phyloP scores from a whole-genome alignment of 768 basidiomycete species.

The Phaffia australis region DNA sequence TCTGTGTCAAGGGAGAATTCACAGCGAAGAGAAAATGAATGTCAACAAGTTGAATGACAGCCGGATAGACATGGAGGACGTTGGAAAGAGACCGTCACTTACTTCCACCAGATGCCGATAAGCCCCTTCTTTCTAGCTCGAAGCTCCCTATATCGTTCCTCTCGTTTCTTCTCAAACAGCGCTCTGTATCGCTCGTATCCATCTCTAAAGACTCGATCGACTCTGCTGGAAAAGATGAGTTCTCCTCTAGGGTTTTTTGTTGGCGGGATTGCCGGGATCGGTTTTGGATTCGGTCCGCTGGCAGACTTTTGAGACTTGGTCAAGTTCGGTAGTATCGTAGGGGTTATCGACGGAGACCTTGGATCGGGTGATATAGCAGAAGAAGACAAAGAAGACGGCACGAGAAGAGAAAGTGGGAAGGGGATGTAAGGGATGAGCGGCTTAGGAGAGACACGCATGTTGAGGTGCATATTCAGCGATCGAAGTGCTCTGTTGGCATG shows the following conservation, averaged over 20 bases:
- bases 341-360: neutral
- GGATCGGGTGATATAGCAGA: neutral
- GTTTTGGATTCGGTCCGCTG: constrained; percentile 34
- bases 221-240: constrained; percentile 84
- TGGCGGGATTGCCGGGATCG: constrained; percentile 75
- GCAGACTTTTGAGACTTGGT: neutral
- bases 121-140: constrained; percentile 16
- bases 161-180: constrained; percentile 68
- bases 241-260: constrained; percentile 85
- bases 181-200: constrained; percentile 83
- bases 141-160: constrained; percentile 48
- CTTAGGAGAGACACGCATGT: constrained; percentile 66
- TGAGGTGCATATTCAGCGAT: constrained; percentile 92
- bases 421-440: constrained; percentile 34
- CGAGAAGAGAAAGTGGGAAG: constrained; percentile 34
- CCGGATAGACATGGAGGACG: no score
- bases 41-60: no score
- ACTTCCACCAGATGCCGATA: constrained; percentile 15
- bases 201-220: constrained; percentile 71
- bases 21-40: no score
- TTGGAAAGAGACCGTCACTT: neutral
- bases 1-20: no score
- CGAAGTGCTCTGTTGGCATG: constrained; percentile 87
- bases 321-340: neutral
- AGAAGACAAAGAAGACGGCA: constrained; percentile 9